Evolutionary conservation across 2,329 filamentous ascomycete species (phyloP), one percentile per base, ranked within the genome.

Genomic region (Fusarium subglutinans): DNA sequence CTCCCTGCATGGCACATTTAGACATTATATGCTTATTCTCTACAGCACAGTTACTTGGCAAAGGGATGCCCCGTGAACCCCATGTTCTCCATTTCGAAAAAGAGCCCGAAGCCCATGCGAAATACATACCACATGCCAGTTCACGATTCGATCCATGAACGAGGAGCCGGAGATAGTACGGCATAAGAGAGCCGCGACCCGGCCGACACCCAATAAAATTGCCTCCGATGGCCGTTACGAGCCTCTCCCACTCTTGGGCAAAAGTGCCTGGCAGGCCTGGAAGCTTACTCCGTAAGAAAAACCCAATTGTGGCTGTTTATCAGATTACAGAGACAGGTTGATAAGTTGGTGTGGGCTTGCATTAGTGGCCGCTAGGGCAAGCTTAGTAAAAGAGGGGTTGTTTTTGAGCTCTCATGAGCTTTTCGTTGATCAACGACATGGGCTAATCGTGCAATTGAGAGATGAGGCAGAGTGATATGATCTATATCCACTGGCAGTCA

Each of bases 141-240:
- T 37, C 24, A 33, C 37, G 43, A 57, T 65, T 28, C 28, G 30
- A 56, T 61, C 30, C 26, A 33, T 38, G n/a, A 62, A 47, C n/a
- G 30, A 53, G 24, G 20, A 22, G 37, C 38, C 45, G 51, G 67
- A 41, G 45, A 70, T 65, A 70, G 45, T 22, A 43, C 56, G 65
- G 60, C 47, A 63, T 38, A 41, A 28, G 11, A 54, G 48, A 56
- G 56, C 71, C 71, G 72, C 72, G 69, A 72, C 63, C 72, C 72
- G 72, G 48, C 72, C 69, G 72, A 75, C n/a, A 74, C 20, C 69
- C 72, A 70, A 71, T 63, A 26, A 63, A 24, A 14, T 13, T 18
- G 22, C 15, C 20, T 51, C 66, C 67, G 66, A 75, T 50, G 73
- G 41, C 73, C 73, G 73, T 57, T 41, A 28, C 18, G 12, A 30